Evolutionary conservation across 2,329 filamentous ascomycete genomes (phyloP).

Genomic region (Tolypocladium ovalisporum): DNA sequence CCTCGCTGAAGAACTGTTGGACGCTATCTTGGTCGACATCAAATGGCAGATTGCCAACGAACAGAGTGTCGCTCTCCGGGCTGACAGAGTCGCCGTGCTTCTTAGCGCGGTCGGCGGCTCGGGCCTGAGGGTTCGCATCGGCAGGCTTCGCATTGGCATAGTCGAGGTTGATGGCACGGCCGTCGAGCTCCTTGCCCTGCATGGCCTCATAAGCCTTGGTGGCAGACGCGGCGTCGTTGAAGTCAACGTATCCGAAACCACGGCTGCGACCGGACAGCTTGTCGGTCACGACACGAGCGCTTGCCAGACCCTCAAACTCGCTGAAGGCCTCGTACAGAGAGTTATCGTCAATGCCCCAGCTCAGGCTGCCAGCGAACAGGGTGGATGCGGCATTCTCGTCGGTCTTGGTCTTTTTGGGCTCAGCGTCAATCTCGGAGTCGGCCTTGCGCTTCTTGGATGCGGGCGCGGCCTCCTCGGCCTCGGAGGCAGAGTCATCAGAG

Average conservation of each 20-base stretch:
- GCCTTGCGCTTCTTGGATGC: conserved; percentile 38
- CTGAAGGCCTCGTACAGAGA: conserved; percentile 73
- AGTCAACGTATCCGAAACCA: conserved; percentile 92
- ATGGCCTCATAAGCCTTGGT: conserved; percentile 63
- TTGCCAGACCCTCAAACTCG: conserved; percentile 59
- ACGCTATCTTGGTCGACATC: conserved; percentile 68
- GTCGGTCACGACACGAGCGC: conserved; percentile 75
- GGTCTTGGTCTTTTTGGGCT: conserved; percentile 58
- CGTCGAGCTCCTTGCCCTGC: conserved; percentile 64
- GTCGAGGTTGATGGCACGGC: conserved; percentile 67
- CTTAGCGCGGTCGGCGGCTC: conserved; percentile 52
- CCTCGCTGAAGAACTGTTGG: conserved; percentile 60
- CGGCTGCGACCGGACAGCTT: conserved; percentile 72
- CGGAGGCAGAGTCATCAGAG: conserved; percentile 18
- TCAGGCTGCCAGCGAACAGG: conserved; percentile 82
- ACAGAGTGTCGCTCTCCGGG: conserved; percentile 76
- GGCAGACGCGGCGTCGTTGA: conserved; percentile 55
- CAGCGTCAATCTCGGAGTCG: conserved; percentile 36
- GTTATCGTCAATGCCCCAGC: conserved; percentile 83
- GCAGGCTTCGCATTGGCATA: conserved; percentile 58
- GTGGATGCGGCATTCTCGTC: conserved; percentile 39
- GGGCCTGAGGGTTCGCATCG: conserved; percentile 38
- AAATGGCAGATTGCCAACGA: conserved; percentile 86
- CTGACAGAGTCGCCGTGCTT: conserved; percentile 71
- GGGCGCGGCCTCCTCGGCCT: conserved; percentile 25